Evolutionary conservation across 1,139 yeast genomes (phyloP), one percentile per base, ranked within the genome.

Genomic region (Casaregolazyma lundiana): DNA sequence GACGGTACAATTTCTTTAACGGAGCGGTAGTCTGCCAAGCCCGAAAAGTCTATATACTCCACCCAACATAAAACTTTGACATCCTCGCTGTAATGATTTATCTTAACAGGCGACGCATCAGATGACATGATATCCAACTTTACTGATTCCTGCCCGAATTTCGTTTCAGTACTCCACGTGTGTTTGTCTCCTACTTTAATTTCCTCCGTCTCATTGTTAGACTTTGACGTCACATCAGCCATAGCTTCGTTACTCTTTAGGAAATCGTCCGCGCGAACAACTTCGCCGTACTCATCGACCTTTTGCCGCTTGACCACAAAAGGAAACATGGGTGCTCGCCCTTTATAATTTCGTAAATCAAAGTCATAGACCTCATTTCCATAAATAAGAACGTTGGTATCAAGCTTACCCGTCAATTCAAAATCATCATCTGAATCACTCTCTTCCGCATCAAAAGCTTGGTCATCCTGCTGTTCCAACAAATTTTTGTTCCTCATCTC

Each of bases 271-370:
- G 71, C 70, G 48, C 80, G 77, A 29, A 86, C 78, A 1, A 81
- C 67, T 50, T 80, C 83, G 20, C 97, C 97, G 62, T 90, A 92
- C 57, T 90, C 97, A 61, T 92, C 97, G 41, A 74, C 70, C 53
- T 82, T 78, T 21, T 75, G 72, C 53, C 79, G 77, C 21, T 73
- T 71, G 1, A 77, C 75, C 8, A 76, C 69, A 56, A 73, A 81
- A 7, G 96, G 97, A 58, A 89, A 90, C 85, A 84, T 83, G 40
- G 83, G 80, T 48, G 84, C 81, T 20, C 39, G 38, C 3, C 84
- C 80, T 51, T 76, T 76, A 30, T 81, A 69, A 43, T 70, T 66
- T n/a, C 84, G 73, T 15, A 85, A 77, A 55, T 77, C 80, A 41
- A 79, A 76, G 64, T 90, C 97, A 47, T 63, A 63, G 11, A 61